phyloP scores from a whole-genome alignment of 2,329 filamentous ascomycete species.

The Ascochyta lentis region DNA sequence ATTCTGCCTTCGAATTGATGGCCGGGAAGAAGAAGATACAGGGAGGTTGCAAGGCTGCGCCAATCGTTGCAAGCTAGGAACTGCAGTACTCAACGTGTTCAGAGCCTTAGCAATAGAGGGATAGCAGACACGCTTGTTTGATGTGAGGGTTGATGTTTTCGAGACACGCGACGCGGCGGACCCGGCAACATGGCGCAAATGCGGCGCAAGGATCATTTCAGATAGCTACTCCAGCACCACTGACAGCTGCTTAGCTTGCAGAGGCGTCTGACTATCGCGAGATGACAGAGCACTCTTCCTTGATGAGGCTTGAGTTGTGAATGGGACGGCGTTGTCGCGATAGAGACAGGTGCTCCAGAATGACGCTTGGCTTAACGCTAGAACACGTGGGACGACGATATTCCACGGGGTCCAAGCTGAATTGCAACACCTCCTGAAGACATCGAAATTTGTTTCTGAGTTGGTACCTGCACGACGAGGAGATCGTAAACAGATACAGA shows the following conservation, averaged over 20 bases:
- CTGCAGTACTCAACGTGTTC: not conserved
- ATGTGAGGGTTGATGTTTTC: not conserved
- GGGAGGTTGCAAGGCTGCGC: not conserved
- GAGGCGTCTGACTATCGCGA: not conserved
- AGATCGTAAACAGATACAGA: no score
- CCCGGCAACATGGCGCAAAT: slow-evolving; percentile 5
- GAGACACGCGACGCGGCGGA: slow-evolving; percentile 9
- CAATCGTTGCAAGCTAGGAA: not conserved
- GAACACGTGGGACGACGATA: no score
- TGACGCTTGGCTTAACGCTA: no score
- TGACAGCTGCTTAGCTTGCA: not conserved
- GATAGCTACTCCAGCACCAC: not conserved
- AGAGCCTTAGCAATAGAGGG: not conserved
- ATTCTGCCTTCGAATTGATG: not conserved
- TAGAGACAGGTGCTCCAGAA: not conserved
- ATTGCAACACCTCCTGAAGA: no score
- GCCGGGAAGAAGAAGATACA: not conserved
- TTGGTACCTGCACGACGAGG: no score
- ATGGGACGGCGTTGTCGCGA: not conserved
- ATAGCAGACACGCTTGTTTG: not conserved
- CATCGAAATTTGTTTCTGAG: no score
- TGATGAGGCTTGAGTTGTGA: not conserved
- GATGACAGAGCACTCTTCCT: not conserved
- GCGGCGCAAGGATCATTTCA: slow-evolving; percentile 9
- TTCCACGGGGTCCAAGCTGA: no score